These are phyloP conservation scores for Colletotrichum australisinense DNA, from an alignment of 2,329 filamentous ascomycete species.

Conservation along the genomic window DNA sequence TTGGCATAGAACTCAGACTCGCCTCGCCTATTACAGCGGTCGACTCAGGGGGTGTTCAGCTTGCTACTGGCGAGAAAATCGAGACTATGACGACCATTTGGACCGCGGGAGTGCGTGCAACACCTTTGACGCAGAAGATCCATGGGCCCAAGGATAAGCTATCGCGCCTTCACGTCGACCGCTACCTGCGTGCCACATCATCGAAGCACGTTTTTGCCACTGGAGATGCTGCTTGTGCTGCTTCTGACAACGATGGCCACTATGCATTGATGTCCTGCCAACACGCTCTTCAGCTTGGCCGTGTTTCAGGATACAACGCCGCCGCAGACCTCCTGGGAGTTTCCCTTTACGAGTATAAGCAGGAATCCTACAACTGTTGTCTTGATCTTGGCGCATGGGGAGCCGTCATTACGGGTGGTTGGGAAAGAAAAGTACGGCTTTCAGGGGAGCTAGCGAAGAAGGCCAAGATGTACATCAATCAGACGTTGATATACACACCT, in stretches of 20 bases:
- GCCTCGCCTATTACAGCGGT: conserved; percentile 41
- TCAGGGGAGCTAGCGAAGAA: conserved; percentile 44
- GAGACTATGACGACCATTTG: conserved; percentile 47
- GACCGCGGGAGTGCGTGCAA: conserved; percentile 50
- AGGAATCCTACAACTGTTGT: conserved; percentile 46
- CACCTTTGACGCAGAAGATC: conserved; percentile 47
- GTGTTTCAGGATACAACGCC: conserved; percentile 47
- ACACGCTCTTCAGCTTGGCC: conserved; percentile 49
- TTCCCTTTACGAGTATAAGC: conserved; percentile 41
- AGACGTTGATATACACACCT: conserved; percentile 48
- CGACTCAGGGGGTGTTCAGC: conserved; percentile 39
- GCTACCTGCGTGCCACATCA: conserved; percentile 42
- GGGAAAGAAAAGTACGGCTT: conserved; percentile 44
- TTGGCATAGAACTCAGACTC: conserved; percentile 46
- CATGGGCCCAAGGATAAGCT: conserved; percentile 41
- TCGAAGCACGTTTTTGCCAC: conserved; percentile 44
- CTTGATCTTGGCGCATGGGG: conserved; percentile 50
- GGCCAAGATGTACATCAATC: conserved; percentile 48
- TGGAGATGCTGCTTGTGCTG: conserved; percentile 47
- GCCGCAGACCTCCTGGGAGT: conserved; percentile 46
- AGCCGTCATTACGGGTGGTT: conserved; percentile 44
- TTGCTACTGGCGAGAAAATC: conserved; percentile 46
- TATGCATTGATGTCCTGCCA: conserved; percentile 52
- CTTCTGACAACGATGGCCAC: conserved; percentile 41
- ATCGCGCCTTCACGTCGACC: conserved; percentile 44